Evolutionary conservation across 176 grass and related monocot species (phyloP), one percentile per base, ranked within the genome.

Genomic region (Tillandsia leiboldiana): DNA sequence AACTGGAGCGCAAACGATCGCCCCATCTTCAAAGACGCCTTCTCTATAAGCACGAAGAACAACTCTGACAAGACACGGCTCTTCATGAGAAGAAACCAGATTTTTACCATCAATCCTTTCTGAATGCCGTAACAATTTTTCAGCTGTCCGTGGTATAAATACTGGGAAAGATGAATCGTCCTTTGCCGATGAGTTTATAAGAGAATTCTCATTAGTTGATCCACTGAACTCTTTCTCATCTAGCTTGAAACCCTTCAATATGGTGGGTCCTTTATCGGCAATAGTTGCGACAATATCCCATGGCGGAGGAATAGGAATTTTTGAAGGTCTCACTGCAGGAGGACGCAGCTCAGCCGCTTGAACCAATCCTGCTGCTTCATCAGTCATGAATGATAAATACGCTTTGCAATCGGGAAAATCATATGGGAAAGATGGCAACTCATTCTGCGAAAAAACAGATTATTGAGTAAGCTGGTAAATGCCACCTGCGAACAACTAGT

Each of bases 321-420:
- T 90, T 53, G 66, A 65, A 68, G 79, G 86, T 83, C 86, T 86
- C 74, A 51, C 73, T n/a, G 79, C 57, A 80, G 75, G 71, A 78
- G 93, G 89, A 22, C 77, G 68, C 52, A 65, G 83, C 68, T 77
- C 74, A 74, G 56, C 77, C 65, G 69, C 52, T 69, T 68, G 82
- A 84, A 83, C 82, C 68, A 73, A 68, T 76, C 11, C 70, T 75
- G 52, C 71, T 65, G 76, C 83, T 87, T 87, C 72, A 65, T 81
- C 28, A 33, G 78, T 78, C 81, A 83, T 71, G 75, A 83, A 83
- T 1, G 50, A 83, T 53, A 74, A 65, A 72, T 92, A 97, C 0
- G 84, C 81, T 83, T 87, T 63, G 65, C 81, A 83, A 33, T 97
- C 93, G 65, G 93, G 93, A 77, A 90, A 97, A 85, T 97, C 93